These are phyloP conservation scores for Paecilomyces dactylethromorphus DNA, from an alignment of 2,329 filamentous ascomycete species.

Conservation along the genomic window DNA sequence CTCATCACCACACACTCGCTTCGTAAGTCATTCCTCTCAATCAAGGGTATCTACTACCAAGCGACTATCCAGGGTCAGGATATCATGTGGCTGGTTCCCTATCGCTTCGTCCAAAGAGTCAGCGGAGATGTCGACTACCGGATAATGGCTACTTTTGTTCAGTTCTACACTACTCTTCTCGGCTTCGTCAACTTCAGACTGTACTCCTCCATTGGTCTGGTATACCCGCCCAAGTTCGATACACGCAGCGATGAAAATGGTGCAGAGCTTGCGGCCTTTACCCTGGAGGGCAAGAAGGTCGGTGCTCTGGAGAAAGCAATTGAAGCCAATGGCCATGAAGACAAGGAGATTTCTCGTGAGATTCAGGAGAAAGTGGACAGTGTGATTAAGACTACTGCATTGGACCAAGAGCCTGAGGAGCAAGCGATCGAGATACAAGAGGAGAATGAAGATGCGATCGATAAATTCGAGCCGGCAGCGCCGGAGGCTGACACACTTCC, in stretches of 20 bases:
- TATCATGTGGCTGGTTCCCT: constrained; percentile 93
- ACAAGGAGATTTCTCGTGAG: constrained; percentile 60
- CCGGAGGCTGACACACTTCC: constrained; percentile 78
- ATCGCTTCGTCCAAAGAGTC: constrained; percentile 93
- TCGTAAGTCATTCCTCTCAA: constrained; percentile 93
- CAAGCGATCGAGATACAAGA: constrained; percentile 41
- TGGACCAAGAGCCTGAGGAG: constrained; percentile 37
- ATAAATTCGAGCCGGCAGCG: constrained; percentile 83
- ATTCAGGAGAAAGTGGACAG: constrained; percentile 62
- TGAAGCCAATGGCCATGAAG: constrained; percentile 44
- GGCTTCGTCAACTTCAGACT: constrained; percentile 95
- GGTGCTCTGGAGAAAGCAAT: constrained; percentile 39
- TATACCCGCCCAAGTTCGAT: constrained; percentile 95
- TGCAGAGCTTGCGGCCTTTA: constrained; percentile 85
- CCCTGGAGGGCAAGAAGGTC: constrained; percentile 68
- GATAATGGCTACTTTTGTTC: constrained; percentile 98
- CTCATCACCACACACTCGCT: constrained; percentile 86
- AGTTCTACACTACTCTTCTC: constrained; percentile 95
- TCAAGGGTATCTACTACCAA: constrained; percentile 99
- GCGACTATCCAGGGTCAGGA: constrained; percentile 96
- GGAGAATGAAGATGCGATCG: constrained; percentile 59
- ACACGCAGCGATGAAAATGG: constrained; percentile 78
- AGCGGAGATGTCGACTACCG: constrained; percentile 94
- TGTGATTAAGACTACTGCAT: constrained; percentile 35
- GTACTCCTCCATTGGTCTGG: constrained; percentile 83